These are phyloP conservation scores for Penicillium sp. DNA, from an alignment of 2,329 filamentous ascomycete genomes.

Conservation along the genomic window DNA sequence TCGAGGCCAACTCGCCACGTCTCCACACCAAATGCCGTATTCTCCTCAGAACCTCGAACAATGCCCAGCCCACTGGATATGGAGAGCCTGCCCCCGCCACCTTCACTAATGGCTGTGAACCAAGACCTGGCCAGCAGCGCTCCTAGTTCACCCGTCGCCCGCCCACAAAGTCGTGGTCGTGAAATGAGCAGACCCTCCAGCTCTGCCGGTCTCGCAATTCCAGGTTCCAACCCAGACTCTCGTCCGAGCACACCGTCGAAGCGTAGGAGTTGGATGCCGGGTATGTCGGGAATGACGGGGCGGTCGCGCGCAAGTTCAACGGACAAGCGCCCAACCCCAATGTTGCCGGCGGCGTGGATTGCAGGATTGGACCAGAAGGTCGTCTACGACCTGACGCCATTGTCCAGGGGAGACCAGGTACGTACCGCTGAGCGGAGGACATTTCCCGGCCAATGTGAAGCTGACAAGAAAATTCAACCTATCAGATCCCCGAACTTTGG, in stretches of 20 bases:
- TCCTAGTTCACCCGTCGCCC: constrained; percentile 32
- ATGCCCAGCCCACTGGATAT: constrained; percentile 32
- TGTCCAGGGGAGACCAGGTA: constrained; percentile 56
- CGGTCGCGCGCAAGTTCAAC: constrained; percentile 36
- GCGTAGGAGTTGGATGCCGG: constrained; percentile 48
- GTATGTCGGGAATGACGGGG: constrained; percentile 35
- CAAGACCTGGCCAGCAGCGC: constrained; percentile 38
- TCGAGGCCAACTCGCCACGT: constrained; percentile 37
- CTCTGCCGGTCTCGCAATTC: constrained; percentile 35
- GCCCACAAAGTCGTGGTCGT: constrained; percentile 40
- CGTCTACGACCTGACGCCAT: constrained; percentile 54
- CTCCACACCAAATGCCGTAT: constrained; percentile 34
- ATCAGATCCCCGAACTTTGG: constrained; percentile 61
- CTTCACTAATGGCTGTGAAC: constrained; percentile 41
- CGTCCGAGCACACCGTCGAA: constrained; percentile 40
- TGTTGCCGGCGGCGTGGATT: constrained; percentile 56
- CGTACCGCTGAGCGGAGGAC: constrained; percentile 11
- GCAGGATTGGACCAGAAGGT: constrained; percentile 59
- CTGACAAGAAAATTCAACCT: neutral
- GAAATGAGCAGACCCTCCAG: constrained; percentile 37
- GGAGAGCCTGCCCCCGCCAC: constrained; percentile 40
- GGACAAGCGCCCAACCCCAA: constrained; percentile 32
- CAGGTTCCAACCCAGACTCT: constrained; percentile 35
- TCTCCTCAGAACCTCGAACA: constrained; percentile 27
- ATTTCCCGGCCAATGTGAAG: neutral